Evolutionary conservation across 768 basidiomycete species (phyloP).

Genomic region (Peribolospora kevripleyi): DNA sequence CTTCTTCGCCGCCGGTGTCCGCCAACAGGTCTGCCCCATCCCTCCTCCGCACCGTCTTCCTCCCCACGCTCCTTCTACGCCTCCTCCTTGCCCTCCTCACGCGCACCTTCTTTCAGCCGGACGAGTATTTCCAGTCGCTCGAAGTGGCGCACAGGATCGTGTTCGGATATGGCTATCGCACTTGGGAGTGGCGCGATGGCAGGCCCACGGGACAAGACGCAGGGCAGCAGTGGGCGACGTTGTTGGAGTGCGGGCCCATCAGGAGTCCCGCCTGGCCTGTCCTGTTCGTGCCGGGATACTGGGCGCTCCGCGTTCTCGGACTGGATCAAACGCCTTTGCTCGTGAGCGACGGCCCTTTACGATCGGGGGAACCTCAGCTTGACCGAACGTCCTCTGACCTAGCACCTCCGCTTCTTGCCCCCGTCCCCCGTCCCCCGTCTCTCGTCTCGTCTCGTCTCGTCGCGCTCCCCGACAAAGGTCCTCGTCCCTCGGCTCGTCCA

Average conservation of each 20-base stretch:
- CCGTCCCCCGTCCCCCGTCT: neutral
- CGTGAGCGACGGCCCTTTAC: constrained; percentile 25
- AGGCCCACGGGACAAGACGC: neutral
- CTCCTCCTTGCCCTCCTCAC: constrained; percentile 34
- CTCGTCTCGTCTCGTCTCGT: neutral
- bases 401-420: constrained; percentile 4
- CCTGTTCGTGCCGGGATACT: constrained; percentile 55
- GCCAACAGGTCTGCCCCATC: neutral
- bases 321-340: constrained; percentile 35
- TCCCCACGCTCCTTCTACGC: constrained; percentile 15
- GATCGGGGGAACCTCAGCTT: too few relatives aligned
- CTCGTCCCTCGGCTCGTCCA: constrained; percentile 30
- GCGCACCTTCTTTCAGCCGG: constrained; percentile 78
- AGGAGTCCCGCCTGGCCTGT: constrained; percentile 61
- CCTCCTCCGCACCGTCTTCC: neutral
- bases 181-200: constrained; percentile 68
- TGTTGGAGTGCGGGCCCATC: constrained; percentile 30
- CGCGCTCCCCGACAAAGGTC: constrained; percentile 27
- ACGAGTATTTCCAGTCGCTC: constrained; percentile 85
- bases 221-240: neutral
- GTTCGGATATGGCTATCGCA: constrained; percentile 73
- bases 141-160: constrained; percentile 74
- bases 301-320: constrained; percentile 33
- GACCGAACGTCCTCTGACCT: too few relatives aligned
- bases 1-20: too few relatives aligned